These are phyloP conservation scores for Aegilops longissima DNA, from an alignment of 176 grass and related monocot species.

Conservation along the genomic window DNA sequence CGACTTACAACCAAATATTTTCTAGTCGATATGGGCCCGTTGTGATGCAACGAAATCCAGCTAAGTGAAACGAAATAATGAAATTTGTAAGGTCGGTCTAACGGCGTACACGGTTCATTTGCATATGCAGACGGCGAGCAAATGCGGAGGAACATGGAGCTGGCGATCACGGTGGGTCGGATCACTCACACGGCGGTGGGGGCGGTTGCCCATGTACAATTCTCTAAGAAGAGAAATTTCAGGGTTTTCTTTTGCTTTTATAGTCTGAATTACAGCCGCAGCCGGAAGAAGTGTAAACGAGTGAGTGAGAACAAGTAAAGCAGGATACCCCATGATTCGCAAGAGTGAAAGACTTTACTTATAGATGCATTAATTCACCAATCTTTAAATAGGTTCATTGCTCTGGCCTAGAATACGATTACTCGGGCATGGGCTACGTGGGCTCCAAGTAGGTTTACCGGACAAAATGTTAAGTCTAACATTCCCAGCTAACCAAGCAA, in stretches of 20 bases:
- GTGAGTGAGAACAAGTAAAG: neutral
- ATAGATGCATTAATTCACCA: neutral
- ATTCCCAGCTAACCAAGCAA: no score
- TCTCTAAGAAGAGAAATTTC: conserved; percentile 35
- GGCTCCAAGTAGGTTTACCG: neutral
- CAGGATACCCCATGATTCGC: neutral
- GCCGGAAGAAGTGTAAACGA: neutral
- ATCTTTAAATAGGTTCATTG: neutral
- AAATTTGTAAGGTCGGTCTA: neutral
- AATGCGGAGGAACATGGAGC: conserved; percentile 24
- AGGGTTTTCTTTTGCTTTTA: neutral
- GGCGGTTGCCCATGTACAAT: conserved; percentile 30
- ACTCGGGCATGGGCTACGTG: neutral
- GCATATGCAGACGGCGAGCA: conserved; percentile 29
- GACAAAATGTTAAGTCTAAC: no score
- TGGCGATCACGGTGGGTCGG: neutral
- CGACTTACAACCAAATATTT: neutral
- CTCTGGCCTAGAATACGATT: neutral
- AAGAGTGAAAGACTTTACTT: neutral
- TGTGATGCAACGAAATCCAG: neutral
- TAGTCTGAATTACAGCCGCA: neutral
- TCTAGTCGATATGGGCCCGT: neutral
- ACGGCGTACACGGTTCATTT: neutral
- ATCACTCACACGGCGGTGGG: neutral
- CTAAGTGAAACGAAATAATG: no score